Evolutionary conservation across 1,284 basidiomycete genomes (phyloP), one percentile per base, ranked within the genome.

Genomic region (Malassezia vespertilionis): DNA sequence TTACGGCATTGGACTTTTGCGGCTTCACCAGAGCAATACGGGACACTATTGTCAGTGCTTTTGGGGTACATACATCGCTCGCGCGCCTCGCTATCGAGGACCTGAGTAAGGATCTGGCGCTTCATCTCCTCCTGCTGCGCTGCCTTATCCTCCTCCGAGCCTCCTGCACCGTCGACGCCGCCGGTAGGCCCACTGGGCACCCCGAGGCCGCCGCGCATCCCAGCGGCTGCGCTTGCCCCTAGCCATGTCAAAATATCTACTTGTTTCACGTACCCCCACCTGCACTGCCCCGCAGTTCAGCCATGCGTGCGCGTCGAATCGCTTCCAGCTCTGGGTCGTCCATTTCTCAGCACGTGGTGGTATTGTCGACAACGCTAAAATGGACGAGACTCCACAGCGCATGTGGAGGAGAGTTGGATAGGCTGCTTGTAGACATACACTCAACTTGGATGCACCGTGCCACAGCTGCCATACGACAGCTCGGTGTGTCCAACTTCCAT

Each of bases 11-110:
- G 5, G 88, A 84, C 66, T 89, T 78, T 47, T 86, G 81, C 0
- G 88, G 86, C 63, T 88, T 85, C 52, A 95, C 91, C 26, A 97
- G 79, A 3, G 84, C 80, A 68, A 97, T 96, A 36, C 91, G 81
- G 3, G 89, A 86, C 53, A 87, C 84, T 87, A 61, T 11, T 14
- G 18, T 36, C 21, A 17, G 28, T 20, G 0, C 2, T 27, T n/a
- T 2, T n/a, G 9, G 5, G n/a, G 14, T 11, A 77, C 88, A 72
- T 74, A 96, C 91, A 75, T 72, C 91, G 77, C 75, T 95, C 91
- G 52, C 90, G 77, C 27, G 91, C 91, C 48, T 80, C 81, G 10
- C 79, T 73, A 61, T 91, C 88, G 32, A 96, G 76, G 52, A 96
- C 81, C 4, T 86, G 85, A n/a, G 83, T 80, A 67, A 96, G 81